Conservation (phyloP, 2,329 filamentous ascomycete genomes). For the Colletotrichum musicola region DNA sequence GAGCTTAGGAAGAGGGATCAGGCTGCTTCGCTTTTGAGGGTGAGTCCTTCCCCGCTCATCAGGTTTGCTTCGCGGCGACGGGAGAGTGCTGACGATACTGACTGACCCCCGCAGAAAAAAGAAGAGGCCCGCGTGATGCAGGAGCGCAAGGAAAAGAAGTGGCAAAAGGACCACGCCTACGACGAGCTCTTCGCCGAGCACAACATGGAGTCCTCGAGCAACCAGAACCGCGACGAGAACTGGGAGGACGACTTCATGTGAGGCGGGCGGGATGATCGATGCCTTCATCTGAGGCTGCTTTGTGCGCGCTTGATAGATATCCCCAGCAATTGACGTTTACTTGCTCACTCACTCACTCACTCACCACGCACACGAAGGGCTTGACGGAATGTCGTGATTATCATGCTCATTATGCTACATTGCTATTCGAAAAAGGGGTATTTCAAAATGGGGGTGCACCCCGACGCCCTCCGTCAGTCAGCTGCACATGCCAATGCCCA, state of each 20-base stretch:
- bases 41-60: constrained; percentile 48
- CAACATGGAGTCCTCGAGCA: constrained; percentile 81
- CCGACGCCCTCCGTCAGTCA: constrained; percentile 35
- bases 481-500: constrained; percentile 40
- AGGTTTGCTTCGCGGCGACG: background rate
- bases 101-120: constrained; percentile 70
- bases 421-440: constrained; percentile 30
- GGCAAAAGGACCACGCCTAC: constrained; percentile 97
- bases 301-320: no score
- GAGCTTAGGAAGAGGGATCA: constrained; percentile 80
- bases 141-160: constrained; percentile 90
- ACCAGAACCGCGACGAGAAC: constrained; percentile 83
- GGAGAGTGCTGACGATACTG: background rate
- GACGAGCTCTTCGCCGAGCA: constrained; percentile 92
- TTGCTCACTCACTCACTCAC: no score
- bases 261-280: constrained; percentile 28
- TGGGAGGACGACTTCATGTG: constrained; percentile 97
- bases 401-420: constrained; percentile 18
- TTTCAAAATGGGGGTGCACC: constrained; percentile 16
- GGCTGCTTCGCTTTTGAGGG: constrained; percentile 70
- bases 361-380: no score
- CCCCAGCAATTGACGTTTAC: no score
- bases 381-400: background rate
- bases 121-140: constrained; percentile 80
- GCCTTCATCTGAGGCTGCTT: no score